Conservation (phyloP, 140 eudicot species). For the Senecio squalidus region DNA sequence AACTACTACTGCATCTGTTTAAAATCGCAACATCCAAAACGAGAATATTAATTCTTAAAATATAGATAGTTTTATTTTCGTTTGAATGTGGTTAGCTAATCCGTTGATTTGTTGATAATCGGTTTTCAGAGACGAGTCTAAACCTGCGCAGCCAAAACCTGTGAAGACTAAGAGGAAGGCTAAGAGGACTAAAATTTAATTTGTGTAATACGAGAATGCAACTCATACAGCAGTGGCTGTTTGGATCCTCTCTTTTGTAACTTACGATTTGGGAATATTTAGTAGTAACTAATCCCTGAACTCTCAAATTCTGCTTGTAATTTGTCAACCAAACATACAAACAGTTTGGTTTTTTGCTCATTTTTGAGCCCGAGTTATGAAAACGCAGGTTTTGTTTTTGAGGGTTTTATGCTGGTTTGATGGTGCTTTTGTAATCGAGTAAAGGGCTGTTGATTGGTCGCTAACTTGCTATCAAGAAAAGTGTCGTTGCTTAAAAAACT, state of each 20-base stretch:
- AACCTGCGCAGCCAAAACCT: neutral
- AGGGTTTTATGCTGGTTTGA: no score
- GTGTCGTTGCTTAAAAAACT: no score
- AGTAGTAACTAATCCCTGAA: neutral
- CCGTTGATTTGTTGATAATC: neutral
- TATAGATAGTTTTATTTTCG: neutral
- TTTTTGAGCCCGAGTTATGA: slow-evolving; percentile 6
- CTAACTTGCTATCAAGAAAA: no score
- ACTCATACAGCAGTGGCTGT: neutral
- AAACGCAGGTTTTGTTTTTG: neutral
- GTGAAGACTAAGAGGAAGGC: neutral
- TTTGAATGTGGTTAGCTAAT: neutral
- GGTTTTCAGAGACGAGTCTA: neutral
- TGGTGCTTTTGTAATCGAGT: no score
- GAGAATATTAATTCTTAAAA: neutral
- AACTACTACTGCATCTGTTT: neutral
- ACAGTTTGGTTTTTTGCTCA: neutral
- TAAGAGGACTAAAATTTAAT: neutral
- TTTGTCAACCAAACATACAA: neutral
- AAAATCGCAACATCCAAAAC: neutral
- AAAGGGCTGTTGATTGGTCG: no score
- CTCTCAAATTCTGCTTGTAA: neutral
- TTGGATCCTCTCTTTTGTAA: neutral
- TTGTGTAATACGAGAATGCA: neutral
- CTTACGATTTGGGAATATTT: neutral